Percentiles rank a stretch among this genome's conserved stretches.
These are phyloP conservation scores for Neltuma alba DNA, from an alignment of 306 rosid genomes.

Conservation along the genomic window DNA sequence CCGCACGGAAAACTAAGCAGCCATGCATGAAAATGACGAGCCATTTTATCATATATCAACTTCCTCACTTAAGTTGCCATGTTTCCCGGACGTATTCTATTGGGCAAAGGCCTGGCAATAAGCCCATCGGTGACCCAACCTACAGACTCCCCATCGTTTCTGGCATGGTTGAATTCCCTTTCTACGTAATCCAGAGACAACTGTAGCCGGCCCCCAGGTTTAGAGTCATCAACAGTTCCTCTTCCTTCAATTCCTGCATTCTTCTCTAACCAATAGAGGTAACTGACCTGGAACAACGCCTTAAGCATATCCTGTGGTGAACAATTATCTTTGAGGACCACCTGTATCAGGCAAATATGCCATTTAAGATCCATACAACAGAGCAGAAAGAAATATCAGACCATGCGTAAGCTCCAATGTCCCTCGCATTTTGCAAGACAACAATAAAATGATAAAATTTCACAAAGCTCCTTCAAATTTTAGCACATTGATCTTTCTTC, in stretches of 20 bases:
- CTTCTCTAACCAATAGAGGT: slow-evolving; percentile 84
- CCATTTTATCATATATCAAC: background rate
- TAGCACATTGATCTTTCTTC: background rate
- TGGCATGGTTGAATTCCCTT: slow-evolving; percentile 77
- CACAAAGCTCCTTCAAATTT: background rate
- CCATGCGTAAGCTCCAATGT: background rate
- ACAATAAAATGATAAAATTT: background rate
- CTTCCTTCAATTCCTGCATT: slow-evolving; percentile 74
- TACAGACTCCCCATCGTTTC: slow-evolving; percentile 64
- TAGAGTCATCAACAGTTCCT: slow-evolving; percentile 63
- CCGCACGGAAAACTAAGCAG: background rate
- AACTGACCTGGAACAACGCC: slow-evolving; percentile 87
- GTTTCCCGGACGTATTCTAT: slow-evolving; percentile 54
- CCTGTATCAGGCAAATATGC: slow-evolving; percentile 52
- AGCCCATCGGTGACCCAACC: slow-evolving; percentile 90
- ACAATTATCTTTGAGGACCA: slow-evolving; percentile 80
- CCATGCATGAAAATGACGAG: background rate
- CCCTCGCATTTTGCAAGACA: too few relatives aligned
- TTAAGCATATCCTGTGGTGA: slow-evolving; percentile 84
- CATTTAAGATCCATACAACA: slow-evolving; percentile 28
- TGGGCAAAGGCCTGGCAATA: slow-evolving; percentile 83
- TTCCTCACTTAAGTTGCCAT: slow-evolving; percentile 29
- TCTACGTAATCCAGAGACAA: slow-evolving; percentile 74
- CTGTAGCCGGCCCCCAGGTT: slow-evolving; percentile 77
- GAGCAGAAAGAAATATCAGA: background rate